A percentile compares a stretch with the other conserved stretches of the same genome.
Conservation (phyloP, 1,284 basidiomycete species). For the Microbotryomycetes sp. region DNA sequence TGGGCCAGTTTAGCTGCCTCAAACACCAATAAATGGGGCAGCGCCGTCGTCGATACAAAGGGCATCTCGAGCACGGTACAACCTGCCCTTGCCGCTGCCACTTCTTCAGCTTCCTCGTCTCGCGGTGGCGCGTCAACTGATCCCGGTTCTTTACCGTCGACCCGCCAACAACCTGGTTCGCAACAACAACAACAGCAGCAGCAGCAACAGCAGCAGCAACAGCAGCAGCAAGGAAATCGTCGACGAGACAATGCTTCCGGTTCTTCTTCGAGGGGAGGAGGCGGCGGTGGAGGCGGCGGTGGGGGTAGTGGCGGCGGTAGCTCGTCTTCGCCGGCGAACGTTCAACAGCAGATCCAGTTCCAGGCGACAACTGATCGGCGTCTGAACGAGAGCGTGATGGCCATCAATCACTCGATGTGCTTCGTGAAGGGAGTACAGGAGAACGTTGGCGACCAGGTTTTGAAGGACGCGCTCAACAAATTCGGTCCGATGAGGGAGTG, state of each 20-base stretch:
- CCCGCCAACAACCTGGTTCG: background rate
- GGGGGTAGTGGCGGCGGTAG: background rate
- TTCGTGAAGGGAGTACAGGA: conserved; percentile 87
- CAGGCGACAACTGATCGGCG: background rate
- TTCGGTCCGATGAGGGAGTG: conserved; percentile 84
- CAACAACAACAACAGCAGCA: background rate
- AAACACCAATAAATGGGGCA: conserved; percentile 68
- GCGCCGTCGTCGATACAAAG: conserved; percentile 4
- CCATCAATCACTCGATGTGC: conserved; percentile 61
- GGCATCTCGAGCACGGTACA: conserved; percentile 5
- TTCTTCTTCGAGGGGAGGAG: background rate
- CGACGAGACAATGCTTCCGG: background rate
- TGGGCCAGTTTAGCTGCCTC: conserved; percentile 87
- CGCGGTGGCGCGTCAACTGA: background rate
- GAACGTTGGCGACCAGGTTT: conserved; percentile 54
- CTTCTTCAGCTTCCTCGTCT: background rate
- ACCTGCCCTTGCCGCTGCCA: background rate
- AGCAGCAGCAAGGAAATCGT: background rate
- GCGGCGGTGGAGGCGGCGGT: background rate
- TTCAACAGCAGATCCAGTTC: background rate
- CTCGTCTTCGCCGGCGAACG: background rate
- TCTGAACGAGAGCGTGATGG: conserved; percentile 41
- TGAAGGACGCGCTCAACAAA: conserved; percentile 57
- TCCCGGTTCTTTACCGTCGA: background rate
- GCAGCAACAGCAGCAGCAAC: background rate